Conservation (phyloP, 73 alveolate genomes). For the Stentor roeselii region DNA sequence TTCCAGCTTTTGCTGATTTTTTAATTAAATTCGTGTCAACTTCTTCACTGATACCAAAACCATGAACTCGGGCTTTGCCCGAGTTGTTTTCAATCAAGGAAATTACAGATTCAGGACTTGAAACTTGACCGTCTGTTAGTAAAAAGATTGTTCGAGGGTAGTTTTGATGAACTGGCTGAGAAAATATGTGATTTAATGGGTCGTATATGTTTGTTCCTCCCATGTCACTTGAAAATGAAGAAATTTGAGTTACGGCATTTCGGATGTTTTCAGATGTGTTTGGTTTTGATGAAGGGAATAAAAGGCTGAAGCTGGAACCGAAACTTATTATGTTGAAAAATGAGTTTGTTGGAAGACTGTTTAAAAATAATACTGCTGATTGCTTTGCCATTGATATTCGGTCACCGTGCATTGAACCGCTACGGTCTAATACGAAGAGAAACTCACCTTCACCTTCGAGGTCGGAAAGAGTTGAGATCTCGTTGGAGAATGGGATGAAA, state of each 20-base stretch:
- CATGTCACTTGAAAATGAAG: constrained; percentile 56
- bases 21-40: constrained; percentile 32
- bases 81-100: constrained; percentile 44
- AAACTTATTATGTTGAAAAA: constrained; percentile 67
- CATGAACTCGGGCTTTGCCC: constrained; percentile 34
- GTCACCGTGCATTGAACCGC: constrained; percentile 80
- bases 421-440: constrained; percentile 65
- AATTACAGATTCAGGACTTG: constrained; percentile 56
- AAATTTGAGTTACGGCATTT: constrained; percentile 40
- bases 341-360: constrained; percentile 63
- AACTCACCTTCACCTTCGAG: no score
- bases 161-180: constrained; percentile 17
- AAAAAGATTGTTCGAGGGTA: constrained; percentile 68
- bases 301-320: constrained; percentile 44
- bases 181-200: constrained; percentile 64
- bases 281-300: constrained; percentile 35
- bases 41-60: constrained; percentile 59
- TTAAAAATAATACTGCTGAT: constrained; percentile 64
- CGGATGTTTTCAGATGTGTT: constrained; percentile 43
- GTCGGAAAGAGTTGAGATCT: no score
- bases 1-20: constrained; percentile 52
- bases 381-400: constrained; percentile 54
- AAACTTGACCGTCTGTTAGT: constrained; percentile 92
- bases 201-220: constrained; percentile 82
- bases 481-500: no score